A percentile compares a stretch with the other conserved stretches of the same genome.
These are phyloP conservation scores for Trichodelitschia bisporula DNA, from an alignment of 495 filamentous ascomycete genomes.

Conservation along the genomic window DNA sequence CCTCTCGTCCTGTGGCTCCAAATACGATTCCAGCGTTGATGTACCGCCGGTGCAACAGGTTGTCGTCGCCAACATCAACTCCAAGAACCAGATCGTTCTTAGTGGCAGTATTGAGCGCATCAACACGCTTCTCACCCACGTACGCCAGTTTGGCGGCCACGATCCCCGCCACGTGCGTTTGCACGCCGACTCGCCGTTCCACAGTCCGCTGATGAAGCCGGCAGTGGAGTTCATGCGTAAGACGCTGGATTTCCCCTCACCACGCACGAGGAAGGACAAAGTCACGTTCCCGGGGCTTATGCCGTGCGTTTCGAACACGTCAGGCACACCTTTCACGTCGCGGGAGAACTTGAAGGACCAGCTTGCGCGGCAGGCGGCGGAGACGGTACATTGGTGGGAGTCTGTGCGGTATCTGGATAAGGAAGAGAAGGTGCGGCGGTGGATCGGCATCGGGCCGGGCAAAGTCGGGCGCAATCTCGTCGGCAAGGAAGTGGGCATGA, in stretches of 20 bases:
- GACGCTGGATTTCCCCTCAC: slow-evolving; percentile 24
- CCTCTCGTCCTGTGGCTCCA: slow-evolving; percentile 32
- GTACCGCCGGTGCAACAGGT: slow-evolving; percentile 62
- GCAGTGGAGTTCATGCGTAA: slow-evolving; percentile 46
- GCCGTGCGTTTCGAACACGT: slow-evolving; percentile 70
- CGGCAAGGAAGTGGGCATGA: slow-evolving; percentile 85
- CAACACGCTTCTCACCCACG: slow-evolving; percentile 60
- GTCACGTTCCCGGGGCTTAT: slow-evolving; percentile 49
- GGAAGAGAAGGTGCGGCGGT: slow-evolving; percentile 56
- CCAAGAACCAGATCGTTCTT: slow-evolving; percentile 86
- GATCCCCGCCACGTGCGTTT: slow-evolving; percentile 73
- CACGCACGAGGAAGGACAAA: slow-evolving; percentile 22
- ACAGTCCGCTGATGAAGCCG: slow-evolving; percentile 78
- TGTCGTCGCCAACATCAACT: slow-evolving; percentile 82
- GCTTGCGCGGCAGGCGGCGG: slow-evolving; percentile 51
- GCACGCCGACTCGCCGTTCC: slow-evolving; percentile 80
- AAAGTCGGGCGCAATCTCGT: slow-evolving; percentile 89
- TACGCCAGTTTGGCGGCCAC: slow-evolving; percentile 79
- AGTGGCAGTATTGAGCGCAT: slow-evolving; percentile 72
- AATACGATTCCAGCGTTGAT: slow-evolving; percentile 38
- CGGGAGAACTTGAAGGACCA: slow-evolving; percentile 49
- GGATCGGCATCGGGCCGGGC: slow-evolving; percentile 86
- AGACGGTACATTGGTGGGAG: slow-evolving; percentile 87
- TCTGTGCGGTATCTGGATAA: slow-evolving; percentile 77
- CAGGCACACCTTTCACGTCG: slow-evolving; percentile 47